phyloP scores from a whole-genome alignment of 2,329 filamentous ascomycete genomes.

The Emericellopsis atlantica region DNA sequence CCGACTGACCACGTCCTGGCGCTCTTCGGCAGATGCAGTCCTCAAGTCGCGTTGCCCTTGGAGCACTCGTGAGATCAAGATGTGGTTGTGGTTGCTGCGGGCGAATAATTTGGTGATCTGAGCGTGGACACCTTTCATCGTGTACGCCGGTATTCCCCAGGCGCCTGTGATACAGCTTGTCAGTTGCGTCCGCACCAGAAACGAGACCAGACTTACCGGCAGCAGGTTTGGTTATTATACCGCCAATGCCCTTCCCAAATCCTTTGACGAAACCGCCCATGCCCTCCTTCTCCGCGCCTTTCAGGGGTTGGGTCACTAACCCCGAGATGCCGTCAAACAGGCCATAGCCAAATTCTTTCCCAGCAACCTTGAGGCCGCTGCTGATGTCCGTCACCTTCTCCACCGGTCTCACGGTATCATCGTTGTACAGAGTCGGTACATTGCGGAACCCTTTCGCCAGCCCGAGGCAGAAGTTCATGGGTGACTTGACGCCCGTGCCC shows the following conservation, averaged over 20 bases:
- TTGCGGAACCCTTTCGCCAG: conserved; percentile 83
- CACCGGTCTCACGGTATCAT: conserved; percentile 65
- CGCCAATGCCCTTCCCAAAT: conserved; percentile 72
- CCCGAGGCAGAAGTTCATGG: conserved; percentile 74
- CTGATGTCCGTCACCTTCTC: conserved; percentile 69
- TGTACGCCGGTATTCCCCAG: conserved; percentile 66
- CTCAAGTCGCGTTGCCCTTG: conserved; percentile 61
- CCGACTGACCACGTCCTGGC: conserved; percentile 46
- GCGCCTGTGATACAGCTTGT: conserved; percentile 26
- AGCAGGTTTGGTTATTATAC: conserved; percentile 69
- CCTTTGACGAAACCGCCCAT: conserved; percentile 59
- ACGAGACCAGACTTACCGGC: conserved; percentile 40
- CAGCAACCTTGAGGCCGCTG: conserved; percentile 65
- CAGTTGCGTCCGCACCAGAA: conserved; percentile 1
- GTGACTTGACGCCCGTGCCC: conserved; percentile 62
- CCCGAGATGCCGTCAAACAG: conserved; percentile 75
- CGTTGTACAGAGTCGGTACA: conserved; percentile 72
- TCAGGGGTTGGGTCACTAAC: conserved; percentile 63
- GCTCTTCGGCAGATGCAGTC: conserved; percentile 41
- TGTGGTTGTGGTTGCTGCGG: conserved; percentile 64
- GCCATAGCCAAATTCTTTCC: conserved; percentile 65
- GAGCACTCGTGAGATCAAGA: conserved; percentile 61
- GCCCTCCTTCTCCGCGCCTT: conserved; percentile 38
- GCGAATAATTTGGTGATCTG: conserved; percentile 62
- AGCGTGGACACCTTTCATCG: conserved; percentile 71